phyloP scores from a whole-genome alignment of 768 basidiomycete genomes.

The Hygrophorus pudorinus region DNA sequence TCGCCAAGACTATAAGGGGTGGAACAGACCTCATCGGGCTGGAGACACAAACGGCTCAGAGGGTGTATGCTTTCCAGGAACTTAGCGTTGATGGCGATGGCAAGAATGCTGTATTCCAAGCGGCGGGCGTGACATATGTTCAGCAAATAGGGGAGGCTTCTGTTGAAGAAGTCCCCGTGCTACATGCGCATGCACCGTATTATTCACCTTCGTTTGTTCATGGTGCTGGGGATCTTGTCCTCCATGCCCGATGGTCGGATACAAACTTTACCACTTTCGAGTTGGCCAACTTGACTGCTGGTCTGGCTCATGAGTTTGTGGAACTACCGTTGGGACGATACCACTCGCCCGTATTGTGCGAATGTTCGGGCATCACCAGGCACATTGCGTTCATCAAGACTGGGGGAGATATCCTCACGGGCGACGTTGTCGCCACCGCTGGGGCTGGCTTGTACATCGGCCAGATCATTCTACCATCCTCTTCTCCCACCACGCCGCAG shows the following conservation, averaged over 20 bases:
- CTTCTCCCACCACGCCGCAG: conserved; percentile 11
- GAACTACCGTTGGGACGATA: conserved; percentile 60
- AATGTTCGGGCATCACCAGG: conserved; percentile 29
- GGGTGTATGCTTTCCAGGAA: conserved; percentile 54
- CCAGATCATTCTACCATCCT: conserved; percentile 39
- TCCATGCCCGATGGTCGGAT: conserved; percentile 67
- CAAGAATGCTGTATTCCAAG: conserved; percentile 49
- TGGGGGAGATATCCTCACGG: conserved; percentile 48
- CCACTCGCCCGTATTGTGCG: conserved; percentile 47
- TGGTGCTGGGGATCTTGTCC: conserved; percentile 35
- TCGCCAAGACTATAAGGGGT: conserved; percentile 47
- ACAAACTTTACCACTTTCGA: conserved; percentile 54
- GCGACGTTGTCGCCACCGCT: conserved; percentile 55
- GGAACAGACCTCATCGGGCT: conserved; percentile 38
- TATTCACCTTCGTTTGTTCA: conserved; percentile 63
- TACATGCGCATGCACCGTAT: conserved; percentile 39
- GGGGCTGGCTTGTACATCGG: conserved; percentile 56
- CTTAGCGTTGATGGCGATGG: conserved; percentile 48
- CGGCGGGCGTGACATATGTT: conserved; percentile 49
- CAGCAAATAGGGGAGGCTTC: conserved; percentile 29
- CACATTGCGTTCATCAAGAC: conserved; percentile 57
- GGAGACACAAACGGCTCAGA: conserved; percentile 44
- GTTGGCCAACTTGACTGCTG: conserved; percentile 41
- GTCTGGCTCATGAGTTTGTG: conserved; percentile 34
- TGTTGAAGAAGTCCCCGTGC: conserved; percentile 34